Evolutionary conservation across 345 rosid genomes (phyloP), one percentile per base, ranked within the genome.

Genomic region (Leavenworthia alabamica): DNA sequence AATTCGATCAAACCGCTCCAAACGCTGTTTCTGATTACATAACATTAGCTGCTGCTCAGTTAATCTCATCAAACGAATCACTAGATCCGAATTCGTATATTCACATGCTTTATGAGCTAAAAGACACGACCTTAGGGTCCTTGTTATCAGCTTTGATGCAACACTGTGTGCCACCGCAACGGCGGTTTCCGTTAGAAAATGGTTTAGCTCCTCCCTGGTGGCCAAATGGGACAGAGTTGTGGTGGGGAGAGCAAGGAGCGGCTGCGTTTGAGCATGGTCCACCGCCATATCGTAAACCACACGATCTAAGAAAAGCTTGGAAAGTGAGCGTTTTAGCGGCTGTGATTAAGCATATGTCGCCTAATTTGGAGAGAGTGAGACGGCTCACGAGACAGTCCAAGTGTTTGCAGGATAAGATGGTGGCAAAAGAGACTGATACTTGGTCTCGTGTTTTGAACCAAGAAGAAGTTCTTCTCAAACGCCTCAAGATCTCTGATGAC

Each of bases 131-230:
- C 12, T 49, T 83, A 13, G 92, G 88, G 0, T 86, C 95, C 1
- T 58, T 85, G 61, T 73, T 85, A 14, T 82, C 95, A 6, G 85
- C 90, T 32, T 72, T 85, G 15, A 80, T 82, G 82, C 90, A 80
- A 59, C 88, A 78, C 42, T 84, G 89, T 12, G 51, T 46, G 10
- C 90, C 95, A 2, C 89, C 90, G 0, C 86, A 84, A 35, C 60
- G 91, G 63, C 55, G 77, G 47, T 83, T 84, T 60, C 89, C 89
- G 0, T 32, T 84, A 3, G 86, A 81, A n/a, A 77, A 48, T 51
- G 85, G 90, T 4, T 41, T 80, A 35, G 78, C 84, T 7, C 95
- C 90, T 0, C 88, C 95, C 1, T 82, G 95, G 95, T 84, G 95
- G 90, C 89, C 90, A 0, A 68, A 66, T 0, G 84, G 90, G 35